Percentiles rank a stretch among this genome's conserved stretches.
Conservation (phyloP, 208 protist genomes). For the Endotrypanum monterogeii region DNA sequence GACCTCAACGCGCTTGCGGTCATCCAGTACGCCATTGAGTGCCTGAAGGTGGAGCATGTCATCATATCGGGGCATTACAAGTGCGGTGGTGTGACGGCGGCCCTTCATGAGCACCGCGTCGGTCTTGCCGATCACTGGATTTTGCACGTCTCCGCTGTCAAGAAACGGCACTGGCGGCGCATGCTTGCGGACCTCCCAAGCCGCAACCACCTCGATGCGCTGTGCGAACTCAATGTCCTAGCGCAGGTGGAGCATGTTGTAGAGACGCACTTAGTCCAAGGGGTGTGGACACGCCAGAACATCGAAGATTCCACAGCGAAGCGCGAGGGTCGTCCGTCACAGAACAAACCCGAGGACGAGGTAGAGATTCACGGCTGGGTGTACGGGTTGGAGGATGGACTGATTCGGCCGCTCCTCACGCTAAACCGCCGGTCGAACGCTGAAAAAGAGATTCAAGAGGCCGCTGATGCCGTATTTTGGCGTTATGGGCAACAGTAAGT, state of each 20-base stretch:
- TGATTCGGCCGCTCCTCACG: slow-evolving; percentile 62
- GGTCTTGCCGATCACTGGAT: slow-evolving; percentile 86
- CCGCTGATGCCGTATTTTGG: slow-evolving; percentile 64
- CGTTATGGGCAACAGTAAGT: slow-evolving; percentile 52
- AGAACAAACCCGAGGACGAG: slow-evolving; percentile 35
- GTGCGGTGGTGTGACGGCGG: slow-evolving; percentile 92
- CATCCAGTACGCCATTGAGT: slow-evolving; percentile 93
- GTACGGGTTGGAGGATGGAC: slow-evolving; percentile 66
- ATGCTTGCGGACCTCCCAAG: slow-evolving; percentile 49
- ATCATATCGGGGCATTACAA: slow-evolving; percentile 95
- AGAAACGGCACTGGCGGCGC: slow-evolving; percentile 70
- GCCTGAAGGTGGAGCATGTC: slow-evolving; percentile 93
- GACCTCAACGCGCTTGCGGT: slow-evolving; percentile 93
- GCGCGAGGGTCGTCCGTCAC: slow-evolving; percentile 28
- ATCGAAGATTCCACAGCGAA: slow-evolving; percentile 43
- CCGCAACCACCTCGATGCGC: slow-evolving; percentile 48
- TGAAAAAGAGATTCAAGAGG: slow-evolving; percentile 44
- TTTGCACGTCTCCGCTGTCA: slow-evolving; percentile 63
- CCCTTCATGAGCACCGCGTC: slow-evolving; percentile 52
- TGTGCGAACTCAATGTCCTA: slow-evolving; percentile 82
- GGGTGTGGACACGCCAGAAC: slow-evolving; percentile 53
- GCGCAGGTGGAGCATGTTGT: slow-evolving; percentile 64
- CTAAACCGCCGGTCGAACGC: slow-evolving; percentile 57
- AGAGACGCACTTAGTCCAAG: slow-evolving; percentile 66
- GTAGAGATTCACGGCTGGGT: slow-evolving; percentile 82